Conservation (phyloP, 345 rosid species). For the Populus ilicifolia region DNA sequence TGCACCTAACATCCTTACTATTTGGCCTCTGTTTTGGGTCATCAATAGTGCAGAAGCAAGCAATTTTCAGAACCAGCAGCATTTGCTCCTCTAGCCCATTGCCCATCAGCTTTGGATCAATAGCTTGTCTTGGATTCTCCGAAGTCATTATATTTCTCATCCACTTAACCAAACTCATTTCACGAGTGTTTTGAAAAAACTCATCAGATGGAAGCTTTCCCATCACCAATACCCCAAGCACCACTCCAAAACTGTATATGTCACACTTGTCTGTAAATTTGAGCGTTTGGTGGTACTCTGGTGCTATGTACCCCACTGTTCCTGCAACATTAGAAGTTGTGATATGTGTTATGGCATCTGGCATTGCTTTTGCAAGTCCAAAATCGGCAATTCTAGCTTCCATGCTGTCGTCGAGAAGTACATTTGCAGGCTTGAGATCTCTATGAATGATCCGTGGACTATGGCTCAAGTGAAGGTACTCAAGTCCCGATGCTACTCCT, state of each 20-base stretch:
- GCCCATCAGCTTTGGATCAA: slow-evolving; percentile 53
- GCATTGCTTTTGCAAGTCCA: slow-evolving; percentile 77
- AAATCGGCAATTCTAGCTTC: slow-evolving; percentile 91
- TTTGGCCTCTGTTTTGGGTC: slow-evolving; percentile 82
- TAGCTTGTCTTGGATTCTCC: slow-evolving; percentile 55
- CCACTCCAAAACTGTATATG: slow-evolving; percentile 76
- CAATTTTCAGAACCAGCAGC: slow-evolving; percentile 71
- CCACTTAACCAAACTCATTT: slow-evolving; percentile 74
- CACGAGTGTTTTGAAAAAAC: slow-evolving; percentile 66
- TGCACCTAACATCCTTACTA: slow-evolving; percentile 70
- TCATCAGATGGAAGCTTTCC: slow-evolving; percentile 88
- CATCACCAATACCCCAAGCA: slow-evolving; percentile 66
- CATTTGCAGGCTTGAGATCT: slow-evolving; percentile 85
- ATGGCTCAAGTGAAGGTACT: slow-evolving; percentile 74
- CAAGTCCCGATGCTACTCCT: slow-evolving; percentile 83
- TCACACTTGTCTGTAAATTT: slow-evolving; percentile 91
- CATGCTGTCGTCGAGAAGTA: slow-evolving; percentile 85
- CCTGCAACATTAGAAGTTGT: slow-evolving; percentile 67
- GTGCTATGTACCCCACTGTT: slow-evolving; percentile 86
- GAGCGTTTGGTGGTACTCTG: slow-evolving; percentile 78
- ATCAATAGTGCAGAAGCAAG: slow-evolving; percentile 77
- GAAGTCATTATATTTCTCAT: slow-evolving; percentile 67
- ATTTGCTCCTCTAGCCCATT: slow-evolving; percentile 74
- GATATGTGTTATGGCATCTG: slow-evolving; percentile 64
- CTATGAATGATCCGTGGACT: slow-evolving; percentile 71